Conservation (phyloP, 2,329 filamentous ascomycete species). For the Thermoascus crustaceus region DNA sequence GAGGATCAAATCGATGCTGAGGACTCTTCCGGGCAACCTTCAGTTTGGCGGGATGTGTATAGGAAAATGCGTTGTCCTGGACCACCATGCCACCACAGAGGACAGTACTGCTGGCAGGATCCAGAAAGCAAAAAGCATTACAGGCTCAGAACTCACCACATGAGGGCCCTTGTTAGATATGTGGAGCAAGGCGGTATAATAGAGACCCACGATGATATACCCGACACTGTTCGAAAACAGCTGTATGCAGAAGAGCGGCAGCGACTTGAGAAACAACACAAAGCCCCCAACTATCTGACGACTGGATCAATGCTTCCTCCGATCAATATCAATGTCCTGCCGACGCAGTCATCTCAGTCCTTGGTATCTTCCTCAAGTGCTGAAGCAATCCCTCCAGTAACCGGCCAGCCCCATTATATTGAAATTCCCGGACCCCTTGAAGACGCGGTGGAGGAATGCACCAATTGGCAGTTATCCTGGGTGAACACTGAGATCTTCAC, state of each 20-base stretch:
- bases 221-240: slow-evolving; percentile 21
- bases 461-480: slow-evolving; percentile 19
- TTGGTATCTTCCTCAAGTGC: neutral
- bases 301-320: slow-evolving; percentile 13
- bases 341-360: slow-evolving; percentile 9
- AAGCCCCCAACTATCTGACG: slow-evolving; percentile 9
- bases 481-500: slow-evolving; percentile 14
- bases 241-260: slow-evolving; percentile 25
- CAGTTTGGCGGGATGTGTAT: slow-evolving; percentile 25
- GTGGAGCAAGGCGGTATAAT: slow-evolving; percentile 12
- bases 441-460: slow-evolving; percentile 14
- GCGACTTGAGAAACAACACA: slow-evolving; percentile 15
- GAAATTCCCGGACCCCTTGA: slow-evolving; percentile 8
- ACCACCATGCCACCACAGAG: slow-evolving; percentile 17
- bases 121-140: slow-evolving; percentile 26
- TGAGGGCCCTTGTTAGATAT: slow-evolving; percentile 21
- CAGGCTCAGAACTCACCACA: slow-evolving; percentile 20
- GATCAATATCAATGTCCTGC: slow-evolving; percentile 25
- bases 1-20: slow-evolving; percentile 17
- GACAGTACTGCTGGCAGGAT: slow-evolving; percentile 26
- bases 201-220: slow-evolving; percentile 10
- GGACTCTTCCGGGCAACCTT: slow-evolving; percentile 17
- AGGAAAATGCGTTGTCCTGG: slow-evolving; percentile 22
- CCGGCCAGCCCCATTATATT: neutral
- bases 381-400: neutral